Percentiles rank a stretch among this genome's conserved stretches.
phyloP scores from a whole-genome alignment of 306 rosid species.

The Lotus japonicus region DNA sequence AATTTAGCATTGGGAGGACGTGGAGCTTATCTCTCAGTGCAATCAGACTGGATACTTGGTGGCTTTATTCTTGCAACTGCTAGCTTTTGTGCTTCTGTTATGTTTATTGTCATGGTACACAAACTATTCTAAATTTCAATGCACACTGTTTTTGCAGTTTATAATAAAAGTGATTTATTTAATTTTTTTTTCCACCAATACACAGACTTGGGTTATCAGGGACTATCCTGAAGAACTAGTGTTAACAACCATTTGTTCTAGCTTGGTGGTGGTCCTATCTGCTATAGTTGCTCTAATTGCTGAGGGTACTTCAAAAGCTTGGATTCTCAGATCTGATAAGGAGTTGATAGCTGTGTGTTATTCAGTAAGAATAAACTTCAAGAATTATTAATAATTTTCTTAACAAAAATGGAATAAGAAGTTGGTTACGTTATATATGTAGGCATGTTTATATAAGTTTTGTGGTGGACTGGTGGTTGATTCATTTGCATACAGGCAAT shows the following conservation, averaged over 20 bases:
- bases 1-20: neutral
- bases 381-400: no score
- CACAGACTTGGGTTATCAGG: slow-evolving; percentile 32
- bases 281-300: slow-evolving; percentile 27
- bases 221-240: slow-evolving; percentile 37
- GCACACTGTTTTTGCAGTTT: neutral
- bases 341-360: slow-evolving; percentile 24
- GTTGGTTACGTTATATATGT: no score
- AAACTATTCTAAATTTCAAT: neutral
- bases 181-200: neutral
- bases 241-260: slow-evolving; percentile 15
- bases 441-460: neutral
- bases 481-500: slow-evolving; percentile 33
- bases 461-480: neutral
- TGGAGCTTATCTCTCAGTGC: neutral
- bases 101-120: slow-evolving; percentile 31
- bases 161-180: neutral
- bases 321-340: slow-evolving; percentile 19
- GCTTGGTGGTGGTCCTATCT: slow-evolving; percentile 19
- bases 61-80: slow-evolving; percentile 31
- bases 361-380: slow-evolving; percentile 25
- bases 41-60: slow-evolving; percentile 36
- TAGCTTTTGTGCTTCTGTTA: slow-evolving; percentile 21
- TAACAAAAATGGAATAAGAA: no score
- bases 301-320: slow-evolving; percentile 22